Evolutionary conservation across 495 filamentous ascomycete species (phyloP), one percentile per base, ranked within the genome.

Genomic region (Trichoderma asperelloides): DNA sequence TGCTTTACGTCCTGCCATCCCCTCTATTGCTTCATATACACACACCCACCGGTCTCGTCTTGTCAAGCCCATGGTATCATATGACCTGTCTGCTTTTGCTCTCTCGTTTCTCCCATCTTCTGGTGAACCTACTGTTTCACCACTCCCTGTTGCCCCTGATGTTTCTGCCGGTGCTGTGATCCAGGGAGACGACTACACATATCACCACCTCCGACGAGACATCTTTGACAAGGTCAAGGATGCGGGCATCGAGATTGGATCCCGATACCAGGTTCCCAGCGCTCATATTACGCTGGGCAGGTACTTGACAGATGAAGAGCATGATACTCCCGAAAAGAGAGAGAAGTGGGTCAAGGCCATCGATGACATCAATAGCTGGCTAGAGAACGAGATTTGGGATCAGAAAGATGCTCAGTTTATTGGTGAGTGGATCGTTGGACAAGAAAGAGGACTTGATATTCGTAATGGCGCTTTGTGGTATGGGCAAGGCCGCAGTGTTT

Each of bases 161-260:
- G 63, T 68, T 28, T 67, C 65, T 25, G 62, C 40, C 16, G 69
- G 55, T 21, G 62, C 65, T 25, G 63, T 62, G 2, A 70, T 76
- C 16, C 69, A 74, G 18, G 78, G 81, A 9, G 88, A 91, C 68
- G 45, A 33, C 0, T 97, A 91, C 75, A 91, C 90, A 2, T 98
- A 96, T 75, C 94, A 97, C 71, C 93, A 97, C 75, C 86, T 98
- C 6, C 86, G 94, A 1, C 81, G 89, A 3, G 91, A 96, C 75
- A 75, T 96, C 16, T 93, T 86, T 73, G 79, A 81, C 21, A 75
- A 85, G n/a, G 81, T 82, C 15, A 75, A 79, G 57, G 76, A 75
- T 2, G 80, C 84, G 2, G 89, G 89, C 0, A 81, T 91, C 9
- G 74, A 76, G 12, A 80, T 96, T 16, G 84, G 76, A 18, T 89